phyloP scores from a whole-genome alignment of 106 monocot genomes.

The Dactylorhiza incarnata region DNA sequence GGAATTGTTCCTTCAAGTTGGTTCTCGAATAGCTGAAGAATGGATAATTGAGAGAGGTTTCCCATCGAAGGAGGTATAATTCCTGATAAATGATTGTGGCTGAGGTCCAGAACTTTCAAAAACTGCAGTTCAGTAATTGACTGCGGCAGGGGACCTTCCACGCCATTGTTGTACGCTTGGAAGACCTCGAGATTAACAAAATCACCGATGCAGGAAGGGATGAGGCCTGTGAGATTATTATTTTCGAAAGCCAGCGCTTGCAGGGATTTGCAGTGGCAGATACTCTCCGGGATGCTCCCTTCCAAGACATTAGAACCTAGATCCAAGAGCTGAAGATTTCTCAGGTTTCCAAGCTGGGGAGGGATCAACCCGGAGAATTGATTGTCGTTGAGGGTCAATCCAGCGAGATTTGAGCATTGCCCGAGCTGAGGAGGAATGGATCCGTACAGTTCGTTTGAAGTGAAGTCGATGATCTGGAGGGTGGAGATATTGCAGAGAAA shows the following conservation, averaged over 20 bases:
- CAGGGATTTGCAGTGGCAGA: conserved; percentile 56
- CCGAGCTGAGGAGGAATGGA: conserved; percentile 54
- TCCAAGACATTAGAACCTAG: conserved; percentile 41
- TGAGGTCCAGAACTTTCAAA: conserved; percentile 53
- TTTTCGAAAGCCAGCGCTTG: conserved; percentile 16
- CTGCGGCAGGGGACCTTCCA: conserved; percentile 49
- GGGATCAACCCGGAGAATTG: conserved; percentile 46
- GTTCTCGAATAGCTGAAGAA: conserved; percentile 55
- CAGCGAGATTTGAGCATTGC: conserved; percentile 27
- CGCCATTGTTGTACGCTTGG: conserved; percentile 25
- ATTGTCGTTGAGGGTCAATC: conserved; percentile 36
- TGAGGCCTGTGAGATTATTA: conserved; percentile 57
- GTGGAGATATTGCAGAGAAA: conserved; percentile 62
- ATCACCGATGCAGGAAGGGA: conserved; percentile 55
- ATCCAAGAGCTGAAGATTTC: conserved; percentile 38
- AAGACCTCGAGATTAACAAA: conserved; percentile 43
- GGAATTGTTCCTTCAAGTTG: conserved; percentile 51
- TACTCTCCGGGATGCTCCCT: conserved; percentile 52
- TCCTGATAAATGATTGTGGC: conserved; percentile 49
- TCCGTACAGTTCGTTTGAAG: conserved; percentile 47
- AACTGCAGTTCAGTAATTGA: conserved; percentile 41
- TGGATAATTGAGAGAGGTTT: conserved; percentile 42
- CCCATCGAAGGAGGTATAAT: conserved; percentile 47
- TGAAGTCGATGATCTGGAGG: conserved; percentile 49
- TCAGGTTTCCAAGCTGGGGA: conserved; percentile 40